phyloP scores from a whole-genome alignment of 257 asterid genomes.

The Linaria vulgaris region DNA sequence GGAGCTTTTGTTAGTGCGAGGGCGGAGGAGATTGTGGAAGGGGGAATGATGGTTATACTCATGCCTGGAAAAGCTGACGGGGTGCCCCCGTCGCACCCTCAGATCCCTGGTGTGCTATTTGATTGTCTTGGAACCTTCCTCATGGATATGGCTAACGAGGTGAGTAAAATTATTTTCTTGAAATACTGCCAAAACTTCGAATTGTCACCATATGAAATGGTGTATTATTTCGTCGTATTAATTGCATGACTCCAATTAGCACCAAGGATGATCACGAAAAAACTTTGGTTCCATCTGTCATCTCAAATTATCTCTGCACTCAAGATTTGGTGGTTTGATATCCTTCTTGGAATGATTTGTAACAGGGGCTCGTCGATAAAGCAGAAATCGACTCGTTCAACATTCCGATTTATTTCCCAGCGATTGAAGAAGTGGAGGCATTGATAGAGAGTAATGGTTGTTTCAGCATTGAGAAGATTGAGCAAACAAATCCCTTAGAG shows the following conservation, averaged over 20 bases:
- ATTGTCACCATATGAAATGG: too few relatives aligned
- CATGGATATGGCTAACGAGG: conserved; percentile 35
- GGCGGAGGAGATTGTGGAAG: conserved; percentile 34
- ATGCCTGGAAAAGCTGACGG: conserved; percentile 19
- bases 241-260: too few relatives aligned
- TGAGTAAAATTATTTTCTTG: neutral
- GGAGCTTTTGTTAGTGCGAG: conserved; percentile 30
- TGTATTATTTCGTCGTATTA: too few relatives aligned
- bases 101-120: conserved; percentile 3
- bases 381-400: conserved; percentile 34
- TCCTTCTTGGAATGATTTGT: neutral
- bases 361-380: conserved; percentile 32
- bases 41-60: conserved; percentile 33
- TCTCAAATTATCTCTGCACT: too few relatives aligned
- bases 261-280: too few relatives aligned
- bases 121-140: conserved; percentile 24
- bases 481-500: conserved; percentile 22
- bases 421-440: conserved; percentile 18
- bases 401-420: conserved; percentile 21
- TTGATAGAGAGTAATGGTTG: conserved; percentile 27
- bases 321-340: neutral
- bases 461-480: conserved; percentile 31
- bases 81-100: neutral
- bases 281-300: too few relatives aligned
- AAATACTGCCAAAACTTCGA: neutral